Evolutionary conservation across 1,139 yeast genomes (phyloP), one percentile per base, ranked within the genome.

Genomic region (Pichia sorboxylosa): DNA sequence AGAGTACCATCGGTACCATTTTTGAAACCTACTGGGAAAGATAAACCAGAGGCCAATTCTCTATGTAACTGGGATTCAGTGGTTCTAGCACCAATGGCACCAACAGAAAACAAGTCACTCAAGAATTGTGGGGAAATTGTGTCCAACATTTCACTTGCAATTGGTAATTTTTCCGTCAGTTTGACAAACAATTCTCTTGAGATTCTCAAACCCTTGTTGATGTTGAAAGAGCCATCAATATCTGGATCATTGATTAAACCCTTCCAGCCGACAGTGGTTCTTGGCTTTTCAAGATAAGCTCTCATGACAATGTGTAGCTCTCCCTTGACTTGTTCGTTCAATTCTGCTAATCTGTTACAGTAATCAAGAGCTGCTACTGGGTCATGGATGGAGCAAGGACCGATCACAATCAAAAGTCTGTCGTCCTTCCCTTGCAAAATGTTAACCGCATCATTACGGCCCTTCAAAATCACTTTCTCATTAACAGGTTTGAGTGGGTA

Each of bases 181-280:
- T 81, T 75, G 26, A 79, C 77, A 58, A 84, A 90, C 63, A 90
- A 72, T 46, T 80, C 78, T 57, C 98, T 74, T 17, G 97, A 69
- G 43, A 87, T 77, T 49, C 92, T 67, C 47, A 90, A 71, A 44
- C 98, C 98, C 61, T 85, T 84, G 66, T 90, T 90, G 57, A 90
- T 90, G 48, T 85, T 76, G 75, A 83, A 87, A 36, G 96, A 71
- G 39, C 84, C 87, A 55, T 90, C 95, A 47, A 90, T 80, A 51
- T 90, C 94, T 17, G 98, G 98, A 59, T 90, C 98, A 57, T 90
- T 90, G 51, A 90, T 87, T 48, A 90, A 68, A 44, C 96, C 98
- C 61, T 90, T 90, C 98, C 98, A 90, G 40, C 98, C 98, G 33
- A 90, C 97, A 17, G 97, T 90, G 34, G 98, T 90, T 63, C 98